Conservation (phyloP, 2,329 filamentous ascomycete genomes). For the Bretziella fagacearum region DNA sequence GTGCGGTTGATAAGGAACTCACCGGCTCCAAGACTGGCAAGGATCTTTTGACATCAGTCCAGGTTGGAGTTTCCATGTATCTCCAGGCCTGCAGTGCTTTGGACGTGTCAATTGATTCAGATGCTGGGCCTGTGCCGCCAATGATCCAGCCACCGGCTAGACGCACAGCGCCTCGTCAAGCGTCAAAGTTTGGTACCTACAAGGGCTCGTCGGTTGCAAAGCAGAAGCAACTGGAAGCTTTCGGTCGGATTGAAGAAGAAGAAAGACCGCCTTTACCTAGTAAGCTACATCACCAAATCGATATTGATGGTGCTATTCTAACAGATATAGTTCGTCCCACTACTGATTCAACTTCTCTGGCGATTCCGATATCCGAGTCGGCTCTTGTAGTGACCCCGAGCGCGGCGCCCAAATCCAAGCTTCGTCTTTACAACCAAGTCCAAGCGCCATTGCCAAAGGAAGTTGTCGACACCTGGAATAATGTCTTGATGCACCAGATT, state of each 20-base stretch:
- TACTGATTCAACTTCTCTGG: not conserved
- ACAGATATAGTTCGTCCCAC: constrained; percentile 6
- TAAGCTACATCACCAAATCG: constrained; percentile 1
- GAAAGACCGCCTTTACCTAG: constrained; percentile 7
- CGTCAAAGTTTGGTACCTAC: constrained; percentile 1
- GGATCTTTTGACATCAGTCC: constrained; percentile 31
- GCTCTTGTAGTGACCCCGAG: not conserved
- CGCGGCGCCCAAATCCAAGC: constrained; percentile 22
- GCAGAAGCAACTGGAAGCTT: constrained; percentile 13
- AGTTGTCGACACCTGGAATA: constrained; percentile 55
- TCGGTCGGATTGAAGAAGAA: constrained; percentile 7
- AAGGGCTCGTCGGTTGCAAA: constrained; percentile 9
- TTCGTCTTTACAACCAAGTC: constrained; percentile 43
- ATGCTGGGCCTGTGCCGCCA: constrained; percentile 30
- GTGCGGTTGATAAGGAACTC: constrained; percentile 48
- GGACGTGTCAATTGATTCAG: constrained; percentile 3
- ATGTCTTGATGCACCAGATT: constrained; percentile 52
- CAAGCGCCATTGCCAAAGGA: constrained; percentile 41
- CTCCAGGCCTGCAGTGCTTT: constrained; percentile 37
- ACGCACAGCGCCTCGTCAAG: not conserved
- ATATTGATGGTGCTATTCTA: constrained; percentile 2
- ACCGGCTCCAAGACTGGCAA: constrained; percentile 30
- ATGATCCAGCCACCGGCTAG: constrained; percentile 1
- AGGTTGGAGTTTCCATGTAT: constrained; percentile 38
- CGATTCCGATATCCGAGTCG: not conserved